Evolutionary conservation across 1,284 basidiomycete genomes (phyloP).

Genomic region (Amylostereum chailletii): DNA sequence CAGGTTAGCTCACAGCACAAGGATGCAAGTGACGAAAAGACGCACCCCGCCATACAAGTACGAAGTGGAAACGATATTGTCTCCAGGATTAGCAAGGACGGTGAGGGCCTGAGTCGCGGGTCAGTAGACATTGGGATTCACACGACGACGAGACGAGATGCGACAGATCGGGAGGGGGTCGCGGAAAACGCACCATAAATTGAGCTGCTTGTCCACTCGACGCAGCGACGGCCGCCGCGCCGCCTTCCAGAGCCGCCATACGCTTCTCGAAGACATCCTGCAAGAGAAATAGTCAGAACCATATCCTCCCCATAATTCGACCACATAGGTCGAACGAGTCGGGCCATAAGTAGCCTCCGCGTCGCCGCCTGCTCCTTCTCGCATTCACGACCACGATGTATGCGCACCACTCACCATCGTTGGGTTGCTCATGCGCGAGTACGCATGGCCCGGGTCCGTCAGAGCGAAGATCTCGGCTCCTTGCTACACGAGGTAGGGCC

Average conservation of each 20-base stretch:
- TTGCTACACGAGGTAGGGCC: conserved; percentile 38
- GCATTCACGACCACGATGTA: background rate
- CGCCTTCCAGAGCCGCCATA: conserved; percentile 79
- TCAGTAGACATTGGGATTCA: conserved; percentile 23
- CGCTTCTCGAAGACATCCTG: conserved; percentile 81
- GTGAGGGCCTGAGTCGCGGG: conserved; percentile 64
- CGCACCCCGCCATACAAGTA: conserved; percentile 63
- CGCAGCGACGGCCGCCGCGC: conserved; percentile 71
- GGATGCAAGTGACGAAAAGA: background rate
- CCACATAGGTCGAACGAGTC: background rate
- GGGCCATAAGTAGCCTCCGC: background rate
- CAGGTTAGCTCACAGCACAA: background rate
- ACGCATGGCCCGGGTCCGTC: conserved; percentile 65
- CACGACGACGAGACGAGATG: too few relatives aligned
- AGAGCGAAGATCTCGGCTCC: conserved; percentile 79
- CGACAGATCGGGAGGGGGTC: conserved; percentile 35
- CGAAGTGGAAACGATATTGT: conserved; percentile 73
- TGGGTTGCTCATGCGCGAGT: conserved; percentile 77
- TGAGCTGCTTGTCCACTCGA: conserved; percentile 79
- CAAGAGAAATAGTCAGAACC: background rate
- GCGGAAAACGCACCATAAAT: conserved; percentile 59
- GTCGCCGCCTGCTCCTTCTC: too few relatives aligned
- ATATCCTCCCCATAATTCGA: too few relatives aligned
- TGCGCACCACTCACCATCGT: conserved; percentile 50
- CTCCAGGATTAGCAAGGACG: conserved; percentile 58